A percentile compares a stretch with the other conserved stretches of the same genome.
Conservation (phyloP, 2,329 filamentous ascomycete species). For the Metarhizium brunneum region DNA sequence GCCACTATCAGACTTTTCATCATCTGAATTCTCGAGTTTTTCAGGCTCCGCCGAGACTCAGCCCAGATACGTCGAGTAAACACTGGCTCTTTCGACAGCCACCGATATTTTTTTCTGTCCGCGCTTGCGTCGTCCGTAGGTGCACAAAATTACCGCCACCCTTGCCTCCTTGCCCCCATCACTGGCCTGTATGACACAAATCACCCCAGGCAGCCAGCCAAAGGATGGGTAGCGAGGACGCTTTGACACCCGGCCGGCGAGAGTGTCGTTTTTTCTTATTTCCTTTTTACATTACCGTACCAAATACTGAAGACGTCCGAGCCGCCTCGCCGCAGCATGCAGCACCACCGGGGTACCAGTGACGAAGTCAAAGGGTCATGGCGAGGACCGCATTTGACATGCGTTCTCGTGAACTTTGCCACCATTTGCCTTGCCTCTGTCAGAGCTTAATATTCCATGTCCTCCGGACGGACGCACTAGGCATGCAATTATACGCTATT, state of each 20-base stretch:
- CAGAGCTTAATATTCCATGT: background rate
- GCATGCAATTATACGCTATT: background rate
- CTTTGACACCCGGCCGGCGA: no score
- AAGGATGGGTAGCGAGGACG: background rate
- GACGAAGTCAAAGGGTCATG: background rate
- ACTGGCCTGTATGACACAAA: background rate
- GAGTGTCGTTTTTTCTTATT: no score
- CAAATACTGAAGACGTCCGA: background rate
- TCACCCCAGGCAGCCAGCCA: background rate
- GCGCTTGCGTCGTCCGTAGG: no score
- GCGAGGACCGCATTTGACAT: no score
- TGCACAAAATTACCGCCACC: background rate
- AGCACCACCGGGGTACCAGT: background rate
- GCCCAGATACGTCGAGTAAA: no score
- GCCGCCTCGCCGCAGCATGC: background rate
- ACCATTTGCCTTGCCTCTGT: background rate
- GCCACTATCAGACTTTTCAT: no score
- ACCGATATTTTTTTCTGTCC: background rate
- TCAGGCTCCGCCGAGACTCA: no score
- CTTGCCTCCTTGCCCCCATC: background rate
- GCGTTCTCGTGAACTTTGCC: background rate
- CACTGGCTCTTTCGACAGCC: background rate
- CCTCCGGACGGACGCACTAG: no score
- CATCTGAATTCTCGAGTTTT: no score
- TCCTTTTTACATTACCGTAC: no score